Base-by-base conservation (phyloP, 441 rosid genomes). In the Eutrema salsugineum region DNA sequence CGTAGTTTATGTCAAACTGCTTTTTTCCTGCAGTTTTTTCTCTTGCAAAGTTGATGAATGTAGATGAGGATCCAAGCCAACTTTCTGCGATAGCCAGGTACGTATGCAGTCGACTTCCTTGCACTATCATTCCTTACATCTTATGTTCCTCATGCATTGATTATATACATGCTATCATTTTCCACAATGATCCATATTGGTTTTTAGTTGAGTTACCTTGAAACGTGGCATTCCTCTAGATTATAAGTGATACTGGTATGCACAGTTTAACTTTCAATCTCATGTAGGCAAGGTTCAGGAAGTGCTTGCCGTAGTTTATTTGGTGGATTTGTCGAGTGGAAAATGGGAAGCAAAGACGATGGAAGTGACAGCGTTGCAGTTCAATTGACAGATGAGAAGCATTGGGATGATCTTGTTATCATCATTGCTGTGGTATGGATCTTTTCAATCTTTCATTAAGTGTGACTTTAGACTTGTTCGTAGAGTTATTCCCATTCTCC, bases 31-130 rank as follows among this genome's bases (percentile, higher is more conserved):
- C 91, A 94, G 95, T 87, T 46, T 94, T 88, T 74, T 66, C 98
- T 42, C 98, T 92, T 44, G 96, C 94, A 66, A 92, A 92, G 87
- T 81, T 94, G 81, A 86, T 94, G 99, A 92, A 92, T 77, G 91
- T 86, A 35, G 80, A 83, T 75, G 99, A 88, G 85, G 89, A 89
- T 77, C 84, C 81, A 66, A 85, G 99, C 80, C 82, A 87, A 61
- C 99, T 94, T 80, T 94, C 98, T 78, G 96, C 94, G 11, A 90
- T 94, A 78, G 96, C 99, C 58, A 88, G 99, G 99, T 94, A 83
- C 33, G 11, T 57, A 57, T 38, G 43, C 17, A 27, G 33, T 44
- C 40, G 27, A 36, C 33, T 24, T 20, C 12, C 36, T 50, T 50
- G 15, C 20, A 19, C 5, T 47, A n/a, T n/a, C 33, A 27, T 44